A percentile compares a stretch with the other conserved stretches of the same genome.
Evolutionary conservation across 805 yeast genomes (phyloP).

Genomic region (Maudiozyma pseudohumilis): DNA sequence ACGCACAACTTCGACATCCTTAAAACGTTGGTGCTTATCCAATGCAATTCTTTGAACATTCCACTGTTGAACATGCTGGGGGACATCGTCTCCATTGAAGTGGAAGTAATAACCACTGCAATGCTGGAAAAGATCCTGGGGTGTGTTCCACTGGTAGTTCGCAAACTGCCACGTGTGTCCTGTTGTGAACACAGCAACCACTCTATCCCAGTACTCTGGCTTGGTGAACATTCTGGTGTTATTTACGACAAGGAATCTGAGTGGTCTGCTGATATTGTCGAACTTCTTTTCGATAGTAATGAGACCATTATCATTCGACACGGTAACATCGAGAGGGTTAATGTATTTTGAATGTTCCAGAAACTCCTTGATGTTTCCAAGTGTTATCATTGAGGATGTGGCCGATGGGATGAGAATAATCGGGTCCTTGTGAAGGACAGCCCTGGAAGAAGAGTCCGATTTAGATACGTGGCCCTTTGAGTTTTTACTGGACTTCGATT

Average conservation of each 20-base stretch:
- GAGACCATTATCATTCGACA: conserved; percentile 24
- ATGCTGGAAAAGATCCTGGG: conserved; percentile 69
- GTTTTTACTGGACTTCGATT: conserved; percentile 17
- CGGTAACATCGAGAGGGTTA: conserved; percentile 37
- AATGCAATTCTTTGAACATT: conserved; percentile 70
- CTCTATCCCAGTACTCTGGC: conserved; percentile 97
- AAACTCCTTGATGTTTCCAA: conserved; percentile 56
- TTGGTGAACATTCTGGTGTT: conserved; percentile 79
- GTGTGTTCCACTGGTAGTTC: conserved; percentile 73
- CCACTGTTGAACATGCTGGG: conserved; percentile 73
- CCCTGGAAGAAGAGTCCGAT: conserved; percentile 5
- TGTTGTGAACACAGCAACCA: conserved; percentile 88
- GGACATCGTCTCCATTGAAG: conserved; percentile 71
- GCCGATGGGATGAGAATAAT: conserved; percentile 72
- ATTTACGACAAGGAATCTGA: conserved; percentile 58
- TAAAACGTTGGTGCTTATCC: conserved; percentile 76
- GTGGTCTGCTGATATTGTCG: conserved; percentile 24
- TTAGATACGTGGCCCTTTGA: conserved; percentile 18
- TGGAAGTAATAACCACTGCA: conserved; percentile 75
- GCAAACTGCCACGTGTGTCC: conserved; percentile 98
- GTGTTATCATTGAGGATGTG: conserved; percentile 59
- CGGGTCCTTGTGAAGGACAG: conserved; percentile 41
- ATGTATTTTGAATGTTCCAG: conserved; percentile 63
- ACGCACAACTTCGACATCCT: conserved; percentile 80
- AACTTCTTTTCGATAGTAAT: conserved; percentile 26